Evolutionary conservation across 2,329 filamentous ascomycete genomes (phyloP).

Genomic region (Arthrobotrys sinensis): DNA sequence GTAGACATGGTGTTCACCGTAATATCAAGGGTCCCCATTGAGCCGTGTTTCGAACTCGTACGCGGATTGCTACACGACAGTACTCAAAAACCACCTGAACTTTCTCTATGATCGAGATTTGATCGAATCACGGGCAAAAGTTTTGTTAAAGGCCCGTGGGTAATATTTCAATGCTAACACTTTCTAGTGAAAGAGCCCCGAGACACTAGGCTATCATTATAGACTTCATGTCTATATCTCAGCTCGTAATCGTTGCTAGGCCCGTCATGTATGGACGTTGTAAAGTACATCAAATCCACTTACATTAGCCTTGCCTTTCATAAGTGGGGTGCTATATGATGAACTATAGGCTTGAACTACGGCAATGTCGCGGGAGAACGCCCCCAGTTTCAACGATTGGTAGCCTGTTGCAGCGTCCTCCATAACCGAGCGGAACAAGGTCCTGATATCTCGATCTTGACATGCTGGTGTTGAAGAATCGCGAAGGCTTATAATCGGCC

Average conservation of each 20-base stretch:
- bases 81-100: too few species aligned
- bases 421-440: constrained; percentile 24
- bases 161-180: not conserved
- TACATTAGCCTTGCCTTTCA: not conserved
- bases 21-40: constrained; percentile 39
- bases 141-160: not conserved
- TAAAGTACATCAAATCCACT: constrained; percentile 14
- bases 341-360: constrained; percentile 13
- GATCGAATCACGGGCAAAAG: too few species aligned
- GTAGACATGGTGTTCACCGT: constrained; percentile 40
- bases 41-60: constrained; percentile 35
- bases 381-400: constrained; percentile 28
- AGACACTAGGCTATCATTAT: not conserved
- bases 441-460: constrained; percentile 36
- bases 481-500: constrained; percentile 9
- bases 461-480: not conserved
- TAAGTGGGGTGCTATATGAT: constrained; percentile 22
- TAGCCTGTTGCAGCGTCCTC: constrained; percentile 13
- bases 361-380: constrained; percentile 35
- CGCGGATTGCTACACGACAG: not conserved
- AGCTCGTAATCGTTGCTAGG: not conserved
- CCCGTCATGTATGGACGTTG: constrained; percentile 22
- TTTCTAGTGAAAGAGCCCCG: constrained; percentile 1
- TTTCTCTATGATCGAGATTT: too few species aligned
- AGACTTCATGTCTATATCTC: not conserved